Evolutionary conservation across 305 asterid species (phyloP), one percentile per base, ranked within the genome.

Genomic region (Solanum hybrid): DNA sequence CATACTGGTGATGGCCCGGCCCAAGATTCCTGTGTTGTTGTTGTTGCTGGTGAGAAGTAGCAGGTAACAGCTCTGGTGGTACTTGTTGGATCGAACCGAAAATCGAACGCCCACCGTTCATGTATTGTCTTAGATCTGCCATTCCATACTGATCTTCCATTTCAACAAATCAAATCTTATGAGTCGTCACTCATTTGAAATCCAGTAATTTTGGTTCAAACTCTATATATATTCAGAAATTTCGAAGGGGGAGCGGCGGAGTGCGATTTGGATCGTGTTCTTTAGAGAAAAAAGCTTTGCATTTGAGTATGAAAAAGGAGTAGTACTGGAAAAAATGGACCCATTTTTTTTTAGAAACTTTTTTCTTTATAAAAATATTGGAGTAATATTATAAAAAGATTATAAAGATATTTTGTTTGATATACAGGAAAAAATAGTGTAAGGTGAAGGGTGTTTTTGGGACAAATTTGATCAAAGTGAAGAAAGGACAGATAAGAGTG

Each of bases 81-180:
- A 79, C 90, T 4, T 89, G 91, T 8, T 37, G 40, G 34, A 90
- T 86, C 11, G 92, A 69, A 1, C 91, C 87, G 31, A 90, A 93
- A 71, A 93, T 85, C 10, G 92, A 75, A 78, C 93, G 87, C 18
- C 75, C 88, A 16, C 88, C 88, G 57, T 90, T 90, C 86, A 93
- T 92, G 89, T 84, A 92, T 64, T 92, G 94, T 74, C 93, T 88
- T 84, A 92, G 94, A 92, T 93, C 93, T 64, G 89, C 90, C 87
- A 93, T 91, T 80, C 94, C 95, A 88, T 91, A 92, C 24, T 92
- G 91, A 37, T 92, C 94, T 46, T 92, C 95, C 95, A 93, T 93
- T 86, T 73, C 39, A 74, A 67, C 22, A 40, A 67, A 14, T 5
- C 24, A 42, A 18, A 26, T 76, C 11, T 33, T 18, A 76, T 20